Conservation (phyloP, 1,139 yeast species). For the Taphrina pruni region DNA sequence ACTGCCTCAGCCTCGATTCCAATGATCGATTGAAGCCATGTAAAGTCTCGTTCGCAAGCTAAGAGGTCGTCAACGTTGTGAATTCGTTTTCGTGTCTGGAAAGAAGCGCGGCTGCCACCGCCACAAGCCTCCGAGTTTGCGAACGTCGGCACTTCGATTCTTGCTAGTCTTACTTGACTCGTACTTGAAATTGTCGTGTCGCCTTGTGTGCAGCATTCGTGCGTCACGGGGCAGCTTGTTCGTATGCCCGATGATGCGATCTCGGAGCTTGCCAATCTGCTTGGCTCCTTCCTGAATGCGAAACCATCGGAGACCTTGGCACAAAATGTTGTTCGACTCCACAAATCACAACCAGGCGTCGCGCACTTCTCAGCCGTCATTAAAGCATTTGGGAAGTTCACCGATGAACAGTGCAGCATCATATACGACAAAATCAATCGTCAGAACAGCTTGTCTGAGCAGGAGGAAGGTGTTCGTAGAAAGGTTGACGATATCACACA, state of each 20-base stretch:
- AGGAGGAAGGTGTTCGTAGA: neutral
- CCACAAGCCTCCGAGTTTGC: neutral
- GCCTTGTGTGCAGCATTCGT: no score
- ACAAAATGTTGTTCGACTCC: conserved; percentile 38
- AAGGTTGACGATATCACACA: neutral
- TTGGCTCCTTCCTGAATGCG: conserved; percentile 18
- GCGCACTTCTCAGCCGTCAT: conserved; percentile 38
- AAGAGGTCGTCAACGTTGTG: no score
- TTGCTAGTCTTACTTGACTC: no score
- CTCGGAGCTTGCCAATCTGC: conserved; percentile 19
- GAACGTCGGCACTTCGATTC: no score
- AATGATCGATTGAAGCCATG: no score
- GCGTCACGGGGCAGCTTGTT: neutral
- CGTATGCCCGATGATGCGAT: conserved; percentile 19
- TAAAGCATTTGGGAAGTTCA: conserved; percentile 42
- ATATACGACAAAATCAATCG: conserved; percentile 1
- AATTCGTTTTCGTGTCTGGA: no score
- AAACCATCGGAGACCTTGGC: conserved; percentile 41
- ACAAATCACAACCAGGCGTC: conserved; percentile 32
- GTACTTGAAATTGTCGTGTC: no score
- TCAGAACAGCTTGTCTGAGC: neutral
- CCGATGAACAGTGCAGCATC: conserved; percentile 13
- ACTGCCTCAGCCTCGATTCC: no score
- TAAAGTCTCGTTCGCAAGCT: no score
- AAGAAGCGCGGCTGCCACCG: neutral